Base-by-base conservation (phyloP, 768 basidiomycete genomes). In the Tulasnella sp. region DNA sequence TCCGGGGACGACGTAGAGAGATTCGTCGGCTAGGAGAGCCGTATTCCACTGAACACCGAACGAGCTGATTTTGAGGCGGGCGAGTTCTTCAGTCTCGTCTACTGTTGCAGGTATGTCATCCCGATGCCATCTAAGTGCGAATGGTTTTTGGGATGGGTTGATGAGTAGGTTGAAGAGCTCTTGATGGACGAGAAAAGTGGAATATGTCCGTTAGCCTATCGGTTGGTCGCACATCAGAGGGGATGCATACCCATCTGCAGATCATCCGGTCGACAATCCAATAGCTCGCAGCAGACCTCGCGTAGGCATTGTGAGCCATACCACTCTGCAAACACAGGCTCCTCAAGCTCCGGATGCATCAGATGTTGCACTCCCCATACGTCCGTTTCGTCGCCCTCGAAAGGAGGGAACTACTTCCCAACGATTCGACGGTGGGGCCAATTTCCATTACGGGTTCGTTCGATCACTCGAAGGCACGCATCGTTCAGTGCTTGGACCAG, bases 11-110 rank as follows among this genome's bases (percentile, higher is more conserved):
- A 93, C 83, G 80, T 86, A 91, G 0, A 94, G 87, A 80, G 90
- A 93, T 0, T 86, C 84, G 78, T 93, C 92, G 52, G 86, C 84
- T 78, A 90, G 90, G 38, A 93, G 83, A 0, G 91, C 91, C 0
- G 91, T 89, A 80, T 93, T 93, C 91, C 91, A 93, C 83, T 94
- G 91, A 0, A 92, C 91, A 1, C 91, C 92, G 79, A 88, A 85
- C 71, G 90, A 88, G 87, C 89, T 91, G 40, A 86, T 82, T 11
- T 82, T 81, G 1, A 94, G 86, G 4, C 89, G 89, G 14, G 83
- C 80, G 0, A 80, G 81, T 79, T 93, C 93, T 78, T 93, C 90
- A 15, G 89, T 88, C 22, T 84, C 81, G 0, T 84, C 86, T 0
- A 89, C 91, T 31, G 85, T 83, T 79, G 89, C 89, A 37, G 82